These are phyloP conservation scores for Cystobasidium sp. DNA, from an alignment of 1,284 basidiomycete genomes.

Conservation along the genomic window DNA sequence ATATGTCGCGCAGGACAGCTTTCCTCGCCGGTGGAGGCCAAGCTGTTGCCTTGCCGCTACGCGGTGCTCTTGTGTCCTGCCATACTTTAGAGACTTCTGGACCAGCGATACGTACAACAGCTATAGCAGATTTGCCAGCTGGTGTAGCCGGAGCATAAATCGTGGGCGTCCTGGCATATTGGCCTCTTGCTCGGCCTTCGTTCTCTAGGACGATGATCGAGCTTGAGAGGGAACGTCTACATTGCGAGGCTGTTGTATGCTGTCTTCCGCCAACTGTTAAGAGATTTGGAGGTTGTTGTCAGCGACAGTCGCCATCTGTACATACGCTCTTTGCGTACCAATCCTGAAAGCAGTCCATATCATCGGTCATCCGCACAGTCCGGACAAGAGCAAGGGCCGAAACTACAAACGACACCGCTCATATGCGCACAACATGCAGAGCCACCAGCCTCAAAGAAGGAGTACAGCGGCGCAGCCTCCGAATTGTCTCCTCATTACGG, in stretches of 20 bases:
- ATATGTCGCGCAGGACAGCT: conserved; percentile 70
- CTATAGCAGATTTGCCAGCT: conserved; percentile 77
- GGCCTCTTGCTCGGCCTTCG: neutral
- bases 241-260: neutral
- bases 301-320: neutral
- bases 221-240: neutral
- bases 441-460: no score
- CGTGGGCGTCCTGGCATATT: conserved; percentile 58
- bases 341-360: conserved; percentile 2
- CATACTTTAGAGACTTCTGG: conserved; percentile 69
- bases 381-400: conserved; percentile 1
- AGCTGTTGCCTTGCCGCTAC: conserved; percentile 43
- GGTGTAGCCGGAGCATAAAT: conserved; percentile 86
- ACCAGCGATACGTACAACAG: conserved; percentile 79
- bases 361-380: neutral
- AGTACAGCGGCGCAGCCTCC: no score
- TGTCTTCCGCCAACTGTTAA: neutral
- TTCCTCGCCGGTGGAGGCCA: conserved; percentile 62
- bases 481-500: no score
- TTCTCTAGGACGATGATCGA: conserved; percentile 7
- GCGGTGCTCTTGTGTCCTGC: conserved; percentile 62
- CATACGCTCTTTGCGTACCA: neutral
- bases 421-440: no score
- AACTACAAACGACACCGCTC: neutral
- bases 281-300: neutral